These are phyloP conservation scores for Strombidium stylifer DNA, from an alignment of 73 alveolate genomes.

Conservation along the genomic window DNA sequence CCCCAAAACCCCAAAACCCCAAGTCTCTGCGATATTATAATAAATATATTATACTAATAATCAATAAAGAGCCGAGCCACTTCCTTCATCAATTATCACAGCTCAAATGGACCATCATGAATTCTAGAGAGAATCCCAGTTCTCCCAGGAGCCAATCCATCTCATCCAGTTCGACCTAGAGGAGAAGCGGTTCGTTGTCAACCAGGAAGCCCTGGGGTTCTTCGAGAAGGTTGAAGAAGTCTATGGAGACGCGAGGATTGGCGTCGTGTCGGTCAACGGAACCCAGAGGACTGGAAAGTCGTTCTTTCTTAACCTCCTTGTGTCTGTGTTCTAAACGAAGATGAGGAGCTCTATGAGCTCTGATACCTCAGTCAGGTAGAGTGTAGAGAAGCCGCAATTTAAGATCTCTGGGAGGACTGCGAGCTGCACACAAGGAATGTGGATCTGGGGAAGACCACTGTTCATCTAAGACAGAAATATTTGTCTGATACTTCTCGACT, in stretches of 20 bases:
- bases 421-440: conserved; percentile 96
- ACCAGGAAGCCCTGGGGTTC: conserved; percentile 64
- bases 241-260: conserved; percentile 72
- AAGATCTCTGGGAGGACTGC: conserved; percentile 83
- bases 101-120: no score
- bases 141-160: conserved; percentile 82
- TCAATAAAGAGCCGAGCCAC: no score
- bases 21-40: no score
- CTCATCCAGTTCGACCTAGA: conserved; percentile 67
- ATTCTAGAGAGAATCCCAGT: no score
- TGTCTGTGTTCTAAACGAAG: no score
- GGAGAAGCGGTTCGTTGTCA: conserved; percentile 48
- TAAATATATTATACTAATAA: no score
- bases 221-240: conserved; percentile 26
- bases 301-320: conserved; percentile 83
- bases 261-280: conserved; percentile 86
- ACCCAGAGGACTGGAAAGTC: conserved; percentile 96
- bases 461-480: conserved; percentile 79
- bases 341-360: no score
- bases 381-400: conserved; percentile 16
- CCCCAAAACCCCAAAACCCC: no score
- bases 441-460: conserved; percentile 94
- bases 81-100: no score
- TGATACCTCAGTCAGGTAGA: no score
- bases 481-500: conserved; percentile 85